phyloP scores from a whole-genome alignment of 495 filamentous ascomycete species.

The Sporormia fimetaria region DNA sequence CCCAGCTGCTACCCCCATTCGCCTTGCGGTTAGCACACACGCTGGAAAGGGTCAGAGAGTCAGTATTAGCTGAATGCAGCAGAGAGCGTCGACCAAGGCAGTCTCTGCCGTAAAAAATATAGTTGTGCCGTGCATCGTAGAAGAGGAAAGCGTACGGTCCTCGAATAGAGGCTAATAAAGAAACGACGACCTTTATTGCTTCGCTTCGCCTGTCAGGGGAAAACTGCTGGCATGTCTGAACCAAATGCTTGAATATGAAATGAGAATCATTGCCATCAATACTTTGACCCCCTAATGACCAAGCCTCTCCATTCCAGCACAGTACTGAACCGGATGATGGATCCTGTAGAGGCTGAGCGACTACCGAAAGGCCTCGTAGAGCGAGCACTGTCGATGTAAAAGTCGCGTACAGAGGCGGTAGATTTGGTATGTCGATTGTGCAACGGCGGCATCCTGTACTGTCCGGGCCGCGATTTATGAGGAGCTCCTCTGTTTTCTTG shows the following conservation, averaged over 20 bases:
- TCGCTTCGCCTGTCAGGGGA: background rate
- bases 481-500: conserved; percentile 34
- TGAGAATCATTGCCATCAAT: conserved; percentile 68
- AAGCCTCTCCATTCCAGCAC: conserved; percentile 99
- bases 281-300: conserved; percentile 50
- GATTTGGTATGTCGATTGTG: conserved; percentile 6
- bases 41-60: conserved; percentile 60
- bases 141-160: conserved; percentile 92
- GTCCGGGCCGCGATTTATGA: conserved; percentile 49
- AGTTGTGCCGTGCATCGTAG: conserved; percentile 50
- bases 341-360: conserved; percentile 63
- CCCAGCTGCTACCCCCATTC: conserved; percentile 44
- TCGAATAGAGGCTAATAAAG: conserved; percentile 50
- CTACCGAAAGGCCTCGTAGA: conserved; percentile 61
- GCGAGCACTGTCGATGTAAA: conserved; percentile 80
- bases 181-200: conserved; percentile 34
- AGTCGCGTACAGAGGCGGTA: conserved; percentile 37
- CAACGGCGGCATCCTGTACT: conserved; percentile 27
- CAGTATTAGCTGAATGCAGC: conserved; percentile 40
- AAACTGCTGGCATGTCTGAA: conserved; percentile 20
- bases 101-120: conserved; percentile 72
- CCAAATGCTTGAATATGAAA: conserved; percentile 52
- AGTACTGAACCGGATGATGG: conserved; percentile 52
- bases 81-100: conserved; percentile 78
- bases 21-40: conserved; percentile 51